A percentile compares a stretch with the other conserved stretches of the same genome.
phyloP scores from a whole-genome alignment of 2,329 filamentous ascomycete species.

The Cladophialophora bantiana region DNA sequence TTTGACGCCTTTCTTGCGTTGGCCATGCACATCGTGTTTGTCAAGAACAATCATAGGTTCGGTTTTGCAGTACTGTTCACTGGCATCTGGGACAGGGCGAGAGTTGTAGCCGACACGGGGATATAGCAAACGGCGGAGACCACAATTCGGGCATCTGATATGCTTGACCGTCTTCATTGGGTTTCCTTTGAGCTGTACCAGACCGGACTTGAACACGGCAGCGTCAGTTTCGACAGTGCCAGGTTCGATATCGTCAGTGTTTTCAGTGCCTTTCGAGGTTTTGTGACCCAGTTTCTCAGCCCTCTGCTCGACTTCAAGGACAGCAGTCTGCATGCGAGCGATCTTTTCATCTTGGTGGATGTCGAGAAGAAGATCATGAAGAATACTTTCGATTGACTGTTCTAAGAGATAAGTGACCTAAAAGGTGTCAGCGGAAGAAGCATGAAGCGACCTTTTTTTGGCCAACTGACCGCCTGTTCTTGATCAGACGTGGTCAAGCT shows the following conservation, averaged over 20 bases:
- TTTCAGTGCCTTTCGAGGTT: slow-evolving; percentile 45
- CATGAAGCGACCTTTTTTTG: neutral
- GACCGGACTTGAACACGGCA: slow-evolving; percentile 61
- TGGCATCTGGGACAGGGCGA: slow-evolving; percentile 56
- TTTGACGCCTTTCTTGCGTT: slow-evolving; percentile 42
- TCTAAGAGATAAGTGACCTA: slow-evolving; percentile 57
- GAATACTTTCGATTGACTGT: slow-evolving; percentile 65
- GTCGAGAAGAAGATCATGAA: slow-evolving; percentile 65
- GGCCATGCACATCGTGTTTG: slow-evolving; percentile 68
- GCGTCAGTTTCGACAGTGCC: slow-evolving; percentile 56
- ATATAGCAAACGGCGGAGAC: slow-evolving; percentile 65
- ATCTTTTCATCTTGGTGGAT: slow-evolving; percentile 68
- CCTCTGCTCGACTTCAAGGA: slow-evolving; percentile 52
- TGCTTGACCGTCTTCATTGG: slow-evolving; percentile 65
- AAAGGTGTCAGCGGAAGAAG: slow-evolving; percentile 22
- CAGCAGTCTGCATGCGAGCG: slow-evolving; percentile 63
- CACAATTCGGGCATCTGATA: slow-evolving; percentile 67
- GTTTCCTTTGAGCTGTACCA: slow-evolving; percentile 63
- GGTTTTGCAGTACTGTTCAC: slow-evolving; percentile 62
- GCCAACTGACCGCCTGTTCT: slow-evolving; percentile 32
- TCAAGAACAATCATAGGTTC: slow-evolving; percentile 64
- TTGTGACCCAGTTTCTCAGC: slow-evolving; percentile 46
- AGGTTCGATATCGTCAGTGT: slow-evolving; percentile 44
- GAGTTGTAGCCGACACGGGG: slow-evolving; percentile 61
- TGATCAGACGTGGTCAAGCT: slow-evolving; percentile 30